Base-by-base conservation (phyloP, 2,329 filamentous ascomycete genomes). In the Dactylonectria estremocensis region DNA sequence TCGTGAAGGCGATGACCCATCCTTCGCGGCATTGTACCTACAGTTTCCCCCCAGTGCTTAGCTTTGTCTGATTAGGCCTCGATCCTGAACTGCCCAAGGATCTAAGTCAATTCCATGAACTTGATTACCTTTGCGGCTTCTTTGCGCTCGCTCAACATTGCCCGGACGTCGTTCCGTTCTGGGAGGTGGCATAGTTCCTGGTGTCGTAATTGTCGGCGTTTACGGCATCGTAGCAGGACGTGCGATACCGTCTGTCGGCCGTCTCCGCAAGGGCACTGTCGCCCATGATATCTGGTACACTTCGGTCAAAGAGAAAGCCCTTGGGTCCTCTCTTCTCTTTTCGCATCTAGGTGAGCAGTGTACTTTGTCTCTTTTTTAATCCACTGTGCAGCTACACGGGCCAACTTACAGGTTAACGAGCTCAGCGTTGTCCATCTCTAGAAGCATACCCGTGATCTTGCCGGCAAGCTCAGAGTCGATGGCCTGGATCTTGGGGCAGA, bases 371-470 rank as follows among this genome's bases (percentile, higher is more conserved):
- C n/a, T n/a, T n/a, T n/a, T n/a, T n/a, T n/a, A n/a, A n/a, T n/a
- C n/a, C n/a, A n/a, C n/a, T n/a, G n/a, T n/a, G n/a, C n/a, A n/a
- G n/a, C n/a, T n/a, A 14, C 53, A 35, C 22, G 10, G 3, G 7
- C 24, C 13, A 35, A 72, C 95, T 93, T 92, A 97, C 94, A 99
- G 90, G 85, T 93, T 94, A 80, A 99, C 89, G 77, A 99, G 88
- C 87, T 99, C 96, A 65, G 88, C 82, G 85, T 98, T 98, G 78
- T 98, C 96, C 96, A 99, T 99, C 90, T 99, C 96, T 77, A 99
- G 86, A 78, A 99, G 92, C 96, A 99, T 99, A 85, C 96, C 96
- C 69, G 96, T 99, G 83, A 99, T 98, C 92, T 99, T 99, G 81
- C 96, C 96, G 70, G 96, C 96, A 78, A 99, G 89, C 78, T 98